These are phyloP conservation scores for Eutypa lata DNA, from an alignment of 2,329 filamentous ascomycete species.

Conservation along the genomic window DNA sequence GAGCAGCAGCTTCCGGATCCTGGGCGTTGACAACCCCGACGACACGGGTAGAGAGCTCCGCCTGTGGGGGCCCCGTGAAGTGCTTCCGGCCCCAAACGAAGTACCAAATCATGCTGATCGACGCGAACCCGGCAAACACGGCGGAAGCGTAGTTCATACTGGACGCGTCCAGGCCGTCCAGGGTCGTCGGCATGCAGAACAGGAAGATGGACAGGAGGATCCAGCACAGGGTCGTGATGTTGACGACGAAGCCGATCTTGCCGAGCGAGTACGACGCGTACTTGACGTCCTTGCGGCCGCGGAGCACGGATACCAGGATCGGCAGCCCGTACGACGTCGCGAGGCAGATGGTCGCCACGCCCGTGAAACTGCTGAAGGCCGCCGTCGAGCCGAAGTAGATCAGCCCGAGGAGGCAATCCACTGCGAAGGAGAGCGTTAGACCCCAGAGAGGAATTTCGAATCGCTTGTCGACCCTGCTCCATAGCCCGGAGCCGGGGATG, in stretches of 20 bases:
- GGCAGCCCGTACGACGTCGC: constrained; percentile 73
- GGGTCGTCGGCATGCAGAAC: constrained; percentile 70
- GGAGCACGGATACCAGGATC: constrained; percentile 67
- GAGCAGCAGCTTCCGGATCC: background rate
- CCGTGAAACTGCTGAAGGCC: constrained; percentile 77
- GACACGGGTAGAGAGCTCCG: constrained; percentile 15
- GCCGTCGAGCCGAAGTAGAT: constrained; percentile 78
- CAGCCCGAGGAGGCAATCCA: constrained; percentile 69
- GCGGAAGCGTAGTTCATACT: constrained; percentile 67
- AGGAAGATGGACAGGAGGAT: constrained; percentile 67
- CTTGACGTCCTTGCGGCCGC: constrained; percentile 62
- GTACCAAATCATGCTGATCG: constrained; percentile 61
- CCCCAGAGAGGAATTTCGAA: constrained; percentile 70
- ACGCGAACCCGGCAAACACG: constrained; percentile 61
- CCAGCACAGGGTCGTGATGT: constrained; percentile 66
- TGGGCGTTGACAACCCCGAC: constrained; percentile 20
- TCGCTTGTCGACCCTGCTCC: constrained; percentile 61
- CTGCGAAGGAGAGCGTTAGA: constrained; percentile 62
- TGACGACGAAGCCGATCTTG: constrained; percentile 65
- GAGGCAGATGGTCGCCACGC: constrained; percentile 76
- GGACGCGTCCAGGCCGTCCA: constrained; percentile 49
- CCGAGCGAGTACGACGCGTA: constrained; percentile 68
- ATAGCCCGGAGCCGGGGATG: constrained; percentile 66
- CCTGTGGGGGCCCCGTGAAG: constrained; percentile 55
- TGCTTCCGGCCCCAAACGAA: constrained; percentile 59